phyloP scores from a whole-genome alignment of 2,329 filamentous ascomycete species.

The Fusarium sp. region DNA sequence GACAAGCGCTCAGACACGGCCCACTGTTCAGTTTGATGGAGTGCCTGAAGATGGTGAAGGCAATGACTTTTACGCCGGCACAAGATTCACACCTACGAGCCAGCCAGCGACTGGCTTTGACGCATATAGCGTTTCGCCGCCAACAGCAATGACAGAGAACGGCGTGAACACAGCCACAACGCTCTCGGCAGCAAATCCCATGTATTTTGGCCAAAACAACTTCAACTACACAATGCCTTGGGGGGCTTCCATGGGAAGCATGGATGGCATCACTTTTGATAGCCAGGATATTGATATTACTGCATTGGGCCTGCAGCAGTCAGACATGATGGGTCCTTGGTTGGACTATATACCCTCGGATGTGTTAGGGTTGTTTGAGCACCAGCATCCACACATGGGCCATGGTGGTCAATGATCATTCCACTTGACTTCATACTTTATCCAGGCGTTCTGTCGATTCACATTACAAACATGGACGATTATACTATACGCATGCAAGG shows the following conservation, averaged over 20 bases:
- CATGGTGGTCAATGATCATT: conserved; percentile 42
- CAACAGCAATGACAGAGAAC: conserved; percentile 59
- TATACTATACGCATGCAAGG: conserved; percentile 22
- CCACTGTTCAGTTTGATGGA: conserved; percentile 52
- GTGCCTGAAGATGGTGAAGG: conserved; percentile 52
- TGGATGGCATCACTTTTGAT: conserved; percentile 77
- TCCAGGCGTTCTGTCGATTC: conserved; percentile 4
- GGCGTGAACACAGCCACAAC: conserved; percentile 34
- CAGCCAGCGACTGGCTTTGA: conserved; percentile 63
- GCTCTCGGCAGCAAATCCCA: conserved; percentile 34
- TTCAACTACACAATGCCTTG: conserved; percentile 53
- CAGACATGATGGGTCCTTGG: conserved; percentile 80
- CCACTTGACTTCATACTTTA: background rate
- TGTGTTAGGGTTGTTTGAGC: conserved; percentile 70
- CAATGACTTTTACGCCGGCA: conserved; percentile 53
- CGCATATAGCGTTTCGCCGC: conserved; percentile 60
- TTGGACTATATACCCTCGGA: conserved; percentile 80
- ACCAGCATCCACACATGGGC: conserved; percentile 49
- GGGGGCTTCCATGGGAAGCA: conserved; percentile 54
- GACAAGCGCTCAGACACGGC: conserved; percentile 39
- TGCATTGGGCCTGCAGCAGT: conserved; percentile 68
- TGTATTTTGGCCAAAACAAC: conserved; percentile 50
- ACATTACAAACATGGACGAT: conserved; percentile 2
- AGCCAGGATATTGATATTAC: conserved; percentile 84
- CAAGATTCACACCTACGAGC: conserved; percentile 59